Conservation (phyloP, 192 early-diverging fungal species). For the Coemansia sp. region DNA sequence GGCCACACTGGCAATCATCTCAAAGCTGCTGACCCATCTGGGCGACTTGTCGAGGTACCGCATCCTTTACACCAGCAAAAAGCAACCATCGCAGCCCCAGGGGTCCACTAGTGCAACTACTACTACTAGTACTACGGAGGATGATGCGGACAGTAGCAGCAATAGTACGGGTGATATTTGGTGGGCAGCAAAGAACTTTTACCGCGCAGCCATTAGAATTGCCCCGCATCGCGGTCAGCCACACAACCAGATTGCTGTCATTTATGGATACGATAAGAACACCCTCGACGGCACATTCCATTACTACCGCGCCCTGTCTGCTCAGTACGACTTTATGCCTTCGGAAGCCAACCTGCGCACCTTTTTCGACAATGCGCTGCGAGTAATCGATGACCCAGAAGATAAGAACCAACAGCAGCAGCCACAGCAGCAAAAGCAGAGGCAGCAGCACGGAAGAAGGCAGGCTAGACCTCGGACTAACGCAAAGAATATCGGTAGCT, state of each 20-base stretch:
- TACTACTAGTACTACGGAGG: background rate
- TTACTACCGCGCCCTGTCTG: conserved; percentile 46
- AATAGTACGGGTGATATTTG: conserved; percentile 15
- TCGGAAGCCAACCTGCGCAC: conserved; percentile 40
- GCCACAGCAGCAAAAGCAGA: background rate
- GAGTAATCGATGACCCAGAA: conserved; percentile 12
- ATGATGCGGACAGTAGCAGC: conserved; percentile 10
- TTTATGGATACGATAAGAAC: conserved; percentile 42
- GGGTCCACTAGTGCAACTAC: background rate
- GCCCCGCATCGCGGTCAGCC: conserved; percentile 50
- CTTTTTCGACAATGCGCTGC: conserved; percentile 33
- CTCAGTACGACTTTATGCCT: conserved; percentile 23
- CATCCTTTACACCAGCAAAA: conserved; percentile 27
- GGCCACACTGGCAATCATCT: conserved; percentile 30
- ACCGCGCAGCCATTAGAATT: conserved; percentile 36
- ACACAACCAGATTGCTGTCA: conserved; percentile 49
- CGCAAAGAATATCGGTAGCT: background rate
- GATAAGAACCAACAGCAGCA: conserved; percentile 2
- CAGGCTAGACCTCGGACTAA: background rate
- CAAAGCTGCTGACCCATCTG: conserved; percentile 35
- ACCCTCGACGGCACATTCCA: conserved; percentile 30
- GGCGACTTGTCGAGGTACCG: conserved; percentile 50
- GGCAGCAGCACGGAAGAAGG: background rate
- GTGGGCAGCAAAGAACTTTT: conserved; percentile 47
- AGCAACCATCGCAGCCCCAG: conserved; percentile 9